A percentile compares a stretch with the other conserved stretches of the same genome.
These are phyloP conservation scores for Syzygium oleosum DNA, from an alignment of 345 rosid genomes.

Conservation along the genomic window DNA sequence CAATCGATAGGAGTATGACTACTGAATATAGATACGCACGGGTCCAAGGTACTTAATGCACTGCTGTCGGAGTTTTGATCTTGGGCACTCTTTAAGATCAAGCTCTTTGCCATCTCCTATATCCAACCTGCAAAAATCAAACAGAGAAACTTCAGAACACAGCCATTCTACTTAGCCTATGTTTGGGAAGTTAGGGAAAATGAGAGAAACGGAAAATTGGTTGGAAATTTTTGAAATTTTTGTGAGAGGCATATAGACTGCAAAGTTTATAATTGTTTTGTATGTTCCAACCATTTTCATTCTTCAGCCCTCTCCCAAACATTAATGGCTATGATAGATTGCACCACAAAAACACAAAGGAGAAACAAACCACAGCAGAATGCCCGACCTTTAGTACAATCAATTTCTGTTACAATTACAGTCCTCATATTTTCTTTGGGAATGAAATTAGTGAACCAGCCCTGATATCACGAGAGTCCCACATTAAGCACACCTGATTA, in stretches of 20 bases:
- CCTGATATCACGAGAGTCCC: neutral
- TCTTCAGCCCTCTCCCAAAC: neutral
- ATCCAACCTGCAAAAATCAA: conserved; percentile 57
- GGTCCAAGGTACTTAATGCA: conserved; percentile 91
- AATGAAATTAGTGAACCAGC: neutral
- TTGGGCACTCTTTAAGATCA: conserved; percentile 55
- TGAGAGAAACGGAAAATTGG: neutral
- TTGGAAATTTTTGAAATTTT: neutral
- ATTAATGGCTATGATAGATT: neutral
- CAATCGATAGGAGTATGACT: neutral
- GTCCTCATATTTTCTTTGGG: neutral
- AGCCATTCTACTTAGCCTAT: neutral
- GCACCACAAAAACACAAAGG: neutral
- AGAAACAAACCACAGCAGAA: neutral
- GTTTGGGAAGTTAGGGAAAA: neutral
- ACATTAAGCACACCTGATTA: neutral
- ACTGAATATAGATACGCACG: conserved; percentile 31
- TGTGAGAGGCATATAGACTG: neutral
- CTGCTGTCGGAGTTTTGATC: conserved; percentile 61
- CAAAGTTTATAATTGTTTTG: neutral
- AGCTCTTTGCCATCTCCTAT: conserved; percentile 77
- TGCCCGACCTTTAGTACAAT: neutral
- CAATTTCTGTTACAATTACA: neutral
- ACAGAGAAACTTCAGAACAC: neutral
- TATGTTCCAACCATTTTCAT: neutral